These are phyloP conservation scores for Fabrea salina DNA, from an alignment of 169 alveolate species.

Conservation along the genomic window DNA sequence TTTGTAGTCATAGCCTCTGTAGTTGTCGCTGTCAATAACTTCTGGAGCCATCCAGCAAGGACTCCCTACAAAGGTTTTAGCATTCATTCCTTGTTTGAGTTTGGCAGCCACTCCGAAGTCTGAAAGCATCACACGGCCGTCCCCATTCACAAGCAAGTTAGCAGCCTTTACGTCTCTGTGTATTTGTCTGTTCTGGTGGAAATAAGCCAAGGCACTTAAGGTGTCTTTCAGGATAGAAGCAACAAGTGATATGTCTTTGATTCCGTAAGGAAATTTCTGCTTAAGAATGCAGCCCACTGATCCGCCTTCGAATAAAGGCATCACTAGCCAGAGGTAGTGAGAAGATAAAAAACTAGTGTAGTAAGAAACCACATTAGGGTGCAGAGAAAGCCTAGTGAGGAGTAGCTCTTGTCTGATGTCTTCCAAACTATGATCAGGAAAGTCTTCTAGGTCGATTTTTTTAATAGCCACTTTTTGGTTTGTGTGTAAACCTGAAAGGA, in stretches of 20 bases:
- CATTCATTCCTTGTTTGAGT: conserved; percentile 51
- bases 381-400: neutral
- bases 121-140: conserved; percentile 74
- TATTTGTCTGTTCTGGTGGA: conserved; percentile 68
- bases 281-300: neutral
- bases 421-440: conserved; percentile 25
- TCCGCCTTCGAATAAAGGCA: conserved; percentile 21
- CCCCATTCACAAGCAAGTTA: conserved; percentile 72
- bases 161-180: conserved; percentile 83
- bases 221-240: neutral
- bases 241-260: neutral
- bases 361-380: neutral
- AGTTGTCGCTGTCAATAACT: conserved; percentile 47
- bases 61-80: conserved; percentile 68
- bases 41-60: conserved; percentile 84
- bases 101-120: conserved; percentile 85
- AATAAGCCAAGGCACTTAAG: conserved; percentile 49
- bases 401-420: conserved; percentile 14
- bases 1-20: conserved; percentile 47
- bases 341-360: conserved; percentile 8
- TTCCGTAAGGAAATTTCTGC: neutral
- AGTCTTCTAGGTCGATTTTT: conserved; percentile 25
- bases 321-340: conserved; percentile 5
- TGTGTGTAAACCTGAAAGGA: neutral
- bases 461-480: conserved; percentile 19